A percentile compares a stretch with the other conserved stretches of the same genome.
Evolutionary conservation across 306 rosid genomes (phyloP).

Genomic region (Sesbania bispinosa): DNA sequence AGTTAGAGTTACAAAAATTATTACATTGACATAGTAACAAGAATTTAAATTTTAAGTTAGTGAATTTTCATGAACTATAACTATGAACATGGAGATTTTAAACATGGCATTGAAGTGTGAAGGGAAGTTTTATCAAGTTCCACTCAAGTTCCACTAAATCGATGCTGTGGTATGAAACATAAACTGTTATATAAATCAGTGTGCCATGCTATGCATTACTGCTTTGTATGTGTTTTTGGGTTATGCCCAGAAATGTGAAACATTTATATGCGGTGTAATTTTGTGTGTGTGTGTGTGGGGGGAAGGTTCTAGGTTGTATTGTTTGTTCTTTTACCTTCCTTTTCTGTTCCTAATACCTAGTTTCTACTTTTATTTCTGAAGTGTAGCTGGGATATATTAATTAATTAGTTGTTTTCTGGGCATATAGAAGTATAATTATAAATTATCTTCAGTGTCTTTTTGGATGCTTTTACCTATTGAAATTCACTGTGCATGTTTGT

Average conservation of each 20-base stretch:
- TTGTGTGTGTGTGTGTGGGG: not conserved
- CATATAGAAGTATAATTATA: not conserved
- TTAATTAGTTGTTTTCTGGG: not conserved
- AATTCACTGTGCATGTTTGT: conserved; percentile 21
- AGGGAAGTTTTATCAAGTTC: not conserved
- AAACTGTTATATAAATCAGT: not conserved
- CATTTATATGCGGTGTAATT: not conserved
- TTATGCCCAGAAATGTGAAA: not conserved
- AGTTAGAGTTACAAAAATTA: not conserved
- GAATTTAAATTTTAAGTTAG: not conserved
- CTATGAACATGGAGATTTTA: not conserved
- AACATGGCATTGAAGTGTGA: not conserved
- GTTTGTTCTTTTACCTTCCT: not conserved
- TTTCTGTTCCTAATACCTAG: not conserved
- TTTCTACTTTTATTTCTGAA: not conserved
- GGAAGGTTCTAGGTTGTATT: not conserved
- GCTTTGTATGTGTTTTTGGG: not conserved
- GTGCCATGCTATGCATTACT: not conserved
- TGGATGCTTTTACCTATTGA: conserved; percentile 4
- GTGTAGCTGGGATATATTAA: not conserved
- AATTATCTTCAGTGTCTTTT: not conserved
- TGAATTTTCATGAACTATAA: not conserved
- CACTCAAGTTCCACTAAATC: not conserved
- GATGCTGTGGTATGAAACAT: not conserved
- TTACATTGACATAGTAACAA: not conserved